Evolutionary conservation across 352 stramenopile species (phyloP), one percentile per base, ranked within the genome.

Genomic region (Phytophthora lateralis): DNA sequence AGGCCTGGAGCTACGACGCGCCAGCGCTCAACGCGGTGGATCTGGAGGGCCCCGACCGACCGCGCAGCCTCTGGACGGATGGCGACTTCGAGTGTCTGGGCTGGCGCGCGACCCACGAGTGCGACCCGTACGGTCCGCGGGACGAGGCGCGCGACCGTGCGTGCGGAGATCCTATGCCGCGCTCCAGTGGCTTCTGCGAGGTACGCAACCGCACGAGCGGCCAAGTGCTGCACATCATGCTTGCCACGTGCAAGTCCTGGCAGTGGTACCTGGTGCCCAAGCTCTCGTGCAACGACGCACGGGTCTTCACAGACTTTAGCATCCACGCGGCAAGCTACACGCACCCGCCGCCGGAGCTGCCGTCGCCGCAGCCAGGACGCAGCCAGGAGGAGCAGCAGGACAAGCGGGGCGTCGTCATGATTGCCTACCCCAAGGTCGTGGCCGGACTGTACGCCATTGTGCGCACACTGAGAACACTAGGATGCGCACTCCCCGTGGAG

Each of bases 51-150:
- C 50, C 63, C 10, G 67, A 73, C 42, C 69, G 55, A 44, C 77
- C 35, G 42, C 54, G 18, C 1, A 60, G 39, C 27, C 48, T 88
- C 53, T 91, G 82, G 82, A 64, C 32, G 1, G 69, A 83, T 26
- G 71, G 73, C 42, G 78, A 89, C 15, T 91, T 92, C 50, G 75
- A 93, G 67, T 94, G 85, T 59, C 48, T 92, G 8, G 83, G 80
- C 42, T 94, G 85, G 85, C 63, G 70, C 20, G 80, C 82, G 6
- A 91, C 85, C n/a, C 71, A 78, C 59, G 34, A 50, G 11, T 94
- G 85, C 58, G 73, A 90, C 46, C 82, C 80, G 44, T 82, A 87
- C 55, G 82, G 80, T 0, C 51, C 66, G 43, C 68, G 78, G 9
- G 82, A 92, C 42, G 18, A 37, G 2, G 42, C 46, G 0, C 65